Percentiles rank a stretch among this genome's conserved stretches.
Evolutionary conservation across 164 flowering plant genomes (phyloP).

Genomic region (Aristolochia californica): DNA sequence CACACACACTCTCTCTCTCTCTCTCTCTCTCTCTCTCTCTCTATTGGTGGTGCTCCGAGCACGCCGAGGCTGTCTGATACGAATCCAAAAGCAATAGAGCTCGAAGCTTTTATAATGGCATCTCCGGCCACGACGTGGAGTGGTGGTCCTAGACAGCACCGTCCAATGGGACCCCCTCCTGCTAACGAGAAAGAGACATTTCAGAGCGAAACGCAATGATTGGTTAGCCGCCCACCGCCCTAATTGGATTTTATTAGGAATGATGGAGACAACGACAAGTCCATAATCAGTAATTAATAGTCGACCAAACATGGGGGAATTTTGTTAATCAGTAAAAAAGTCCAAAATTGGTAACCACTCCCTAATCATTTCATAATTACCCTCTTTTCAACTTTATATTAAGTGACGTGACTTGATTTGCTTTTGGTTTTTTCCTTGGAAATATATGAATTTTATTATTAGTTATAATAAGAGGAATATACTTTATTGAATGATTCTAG

Average conservation of each 20-base stretch:
- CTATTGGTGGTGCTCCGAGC: neutral
- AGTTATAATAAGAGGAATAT: too few species aligned
- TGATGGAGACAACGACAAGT: slow-evolving; percentile 9
- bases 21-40: neutral
- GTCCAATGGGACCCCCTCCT: slow-evolving; percentile 23
- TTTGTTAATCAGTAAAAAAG: too few species aligned
- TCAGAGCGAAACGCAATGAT: slow-evolving; percentile 6
- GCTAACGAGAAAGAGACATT: slow-evolving; percentile 5
- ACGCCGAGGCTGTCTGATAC: neutral
- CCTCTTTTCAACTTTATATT: too few species aligned
- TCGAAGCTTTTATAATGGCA: slow-evolving; percentile 10
- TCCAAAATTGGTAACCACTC: too few species aligned
- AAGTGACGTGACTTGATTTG: too few species aligned
- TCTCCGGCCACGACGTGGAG: neutral
- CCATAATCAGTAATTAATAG: slow-evolving; percentile 8
- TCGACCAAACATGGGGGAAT: neutral
- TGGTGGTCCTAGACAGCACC: slow-evolving; percentile 26
- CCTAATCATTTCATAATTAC: too few species aligned
- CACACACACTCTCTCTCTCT: too few species aligned
- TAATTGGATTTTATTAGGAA: slow-evolving; percentile 9
- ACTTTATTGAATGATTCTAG: too few species aligned
- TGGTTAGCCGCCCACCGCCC: slow-evolving; percentile 26
- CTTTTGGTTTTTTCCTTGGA: too few species aligned
- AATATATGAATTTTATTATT: too few species aligned
- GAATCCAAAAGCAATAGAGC: neutral